Conservation (phyloP, 805 yeast species). For the Wickerhamomyces canadensis region DNA sequence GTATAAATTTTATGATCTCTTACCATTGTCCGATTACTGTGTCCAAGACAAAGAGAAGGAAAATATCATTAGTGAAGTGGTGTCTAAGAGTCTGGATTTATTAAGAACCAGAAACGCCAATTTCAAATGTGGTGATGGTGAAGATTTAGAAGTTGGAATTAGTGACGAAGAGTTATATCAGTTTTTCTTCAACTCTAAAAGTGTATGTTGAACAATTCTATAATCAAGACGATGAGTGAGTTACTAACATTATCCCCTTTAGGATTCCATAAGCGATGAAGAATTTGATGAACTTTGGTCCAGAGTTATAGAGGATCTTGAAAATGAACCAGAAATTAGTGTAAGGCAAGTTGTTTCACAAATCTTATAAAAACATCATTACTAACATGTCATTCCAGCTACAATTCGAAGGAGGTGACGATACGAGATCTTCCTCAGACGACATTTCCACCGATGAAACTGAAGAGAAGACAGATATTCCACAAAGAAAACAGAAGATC, state of each 20-base stretch:
- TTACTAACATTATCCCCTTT: constrained; percentile 1
- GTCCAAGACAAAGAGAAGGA: constrained; percentile 69
- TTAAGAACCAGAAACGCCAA: constrained; percentile 66
- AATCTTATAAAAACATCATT: background rate
- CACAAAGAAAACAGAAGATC: constrained; percentile 23
- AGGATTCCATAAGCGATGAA: constrained; percentile 31
- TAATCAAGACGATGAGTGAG: background rate
- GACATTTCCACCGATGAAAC: constrained; percentile 32
- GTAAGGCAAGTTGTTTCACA: constrained; percentile 64
- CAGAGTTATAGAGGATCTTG: constrained; percentile 54
- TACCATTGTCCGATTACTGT: constrained; percentile 64
- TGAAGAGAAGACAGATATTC: constrained; percentile 34
- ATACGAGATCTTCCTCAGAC: constrained; percentile 35
- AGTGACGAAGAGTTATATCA: constrained; percentile 44
- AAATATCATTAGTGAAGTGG: constrained; percentile 59
- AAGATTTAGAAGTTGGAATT: constrained; percentile 46
- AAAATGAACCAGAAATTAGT: constrained; percentile 61
- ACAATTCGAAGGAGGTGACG: constrained; percentile 30
- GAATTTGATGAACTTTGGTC: constrained; percentile 77
- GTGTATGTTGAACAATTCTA: constrained; percentile 19
- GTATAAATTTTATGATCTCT: constrained; percentile 46
- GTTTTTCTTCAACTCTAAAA: constrained; percentile 36
- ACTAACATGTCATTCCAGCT: constrained; percentile 22
- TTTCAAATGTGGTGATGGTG: constrained; percentile 50
- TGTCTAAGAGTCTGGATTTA: constrained; percentile 58